A percentile compares a stretch with the other conserved stretches of the same genome.
Conservation (phyloP, 345 rosid genomes). For the Hibiscus syriacus region DNA sequence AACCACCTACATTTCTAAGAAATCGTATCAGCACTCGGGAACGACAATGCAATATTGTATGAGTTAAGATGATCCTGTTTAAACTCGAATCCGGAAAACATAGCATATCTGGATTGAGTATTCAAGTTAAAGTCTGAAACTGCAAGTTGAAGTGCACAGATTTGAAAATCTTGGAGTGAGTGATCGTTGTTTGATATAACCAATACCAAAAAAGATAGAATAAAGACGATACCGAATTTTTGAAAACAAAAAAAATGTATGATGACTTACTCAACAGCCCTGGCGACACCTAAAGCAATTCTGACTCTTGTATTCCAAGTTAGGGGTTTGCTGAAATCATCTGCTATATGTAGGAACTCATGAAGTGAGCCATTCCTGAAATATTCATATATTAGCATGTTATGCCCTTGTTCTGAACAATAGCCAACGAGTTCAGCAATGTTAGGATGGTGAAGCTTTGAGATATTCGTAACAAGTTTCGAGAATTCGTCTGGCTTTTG, state of each 20-base stretch:
- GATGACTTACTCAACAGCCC: conserved; percentile 73
- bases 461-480: conserved; percentile 54
- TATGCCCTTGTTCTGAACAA: conserved; percentile 75
- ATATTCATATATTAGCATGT: conserved; percentile 67
- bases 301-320: conserved; percentile 97
- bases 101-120: neutral
- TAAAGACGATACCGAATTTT: neutral
- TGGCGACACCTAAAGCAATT: conserved; percentile 78
- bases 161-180: neutral
- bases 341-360: conserved; percentile 75
- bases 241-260: neutral
- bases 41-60: neutral
- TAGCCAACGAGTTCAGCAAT: conserved; percentile 76
- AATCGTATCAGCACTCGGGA: neutral
- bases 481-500: conserved; percentile 44
- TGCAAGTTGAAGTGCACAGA: neutral
- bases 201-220: neutral
- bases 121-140: neutral
- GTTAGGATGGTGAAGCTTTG: conserved; percentile 75
- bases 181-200: neutral
- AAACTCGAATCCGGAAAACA: neutral
- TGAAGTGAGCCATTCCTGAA: conserved; percentile 86
- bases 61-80: neutral
- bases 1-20: neutral
- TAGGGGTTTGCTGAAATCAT: conserved; percentile 87